Conservation (phyloP, 2,329 filamentous ascomycete genomes). For the Aphanocladium album region DNA sequence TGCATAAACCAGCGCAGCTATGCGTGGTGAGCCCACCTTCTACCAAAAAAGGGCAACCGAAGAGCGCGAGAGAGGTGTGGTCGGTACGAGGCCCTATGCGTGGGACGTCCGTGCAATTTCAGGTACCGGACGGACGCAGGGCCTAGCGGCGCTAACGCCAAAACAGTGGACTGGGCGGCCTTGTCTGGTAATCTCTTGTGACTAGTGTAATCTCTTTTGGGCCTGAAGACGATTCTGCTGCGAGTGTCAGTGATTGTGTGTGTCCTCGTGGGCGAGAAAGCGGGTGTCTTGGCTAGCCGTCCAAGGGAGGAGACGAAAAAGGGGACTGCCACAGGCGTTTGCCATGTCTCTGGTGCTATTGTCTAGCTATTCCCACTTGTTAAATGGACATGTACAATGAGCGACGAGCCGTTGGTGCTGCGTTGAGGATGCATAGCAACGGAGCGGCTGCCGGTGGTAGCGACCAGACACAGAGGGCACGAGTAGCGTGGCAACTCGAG, state of each 20-base stretch:
- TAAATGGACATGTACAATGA: background rate
- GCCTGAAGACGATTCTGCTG: background rate
- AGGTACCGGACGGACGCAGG: constrained; percentile 8
- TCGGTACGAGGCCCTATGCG: background rate
- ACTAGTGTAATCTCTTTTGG: constrained; percentile 2
- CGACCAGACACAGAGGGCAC: background rate
- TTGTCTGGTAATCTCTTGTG: constrained; percentile 4
- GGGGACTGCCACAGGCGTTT: background rate
- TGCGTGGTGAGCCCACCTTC: background rate
- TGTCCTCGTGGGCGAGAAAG: background rate
- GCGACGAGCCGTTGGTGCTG: background rate
- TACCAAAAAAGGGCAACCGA: constrained; percentile 2
- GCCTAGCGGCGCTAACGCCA: background rate
- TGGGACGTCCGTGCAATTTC: constrained; percentile 10
- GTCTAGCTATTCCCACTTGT: background rate
- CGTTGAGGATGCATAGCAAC: background rate
- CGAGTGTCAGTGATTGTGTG: background rate
- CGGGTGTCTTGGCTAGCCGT: background rate
- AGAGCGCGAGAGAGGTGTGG: background rate
- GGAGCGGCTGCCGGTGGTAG: background rate
- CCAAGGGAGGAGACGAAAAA: background rate
- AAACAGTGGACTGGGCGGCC: constrained; percentile 1
- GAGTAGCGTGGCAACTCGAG: background rate
- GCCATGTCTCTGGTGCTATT: constrained; percentile 1
- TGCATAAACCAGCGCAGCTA: background rate